Percentiles rank a stretch among this genome's conserved stretches.
These are phyloP conservation scores for Kwoniella shivajii DNA, from an alignment of 1,284 basidiomycete species.

Conservation along the genomic window DNA sequence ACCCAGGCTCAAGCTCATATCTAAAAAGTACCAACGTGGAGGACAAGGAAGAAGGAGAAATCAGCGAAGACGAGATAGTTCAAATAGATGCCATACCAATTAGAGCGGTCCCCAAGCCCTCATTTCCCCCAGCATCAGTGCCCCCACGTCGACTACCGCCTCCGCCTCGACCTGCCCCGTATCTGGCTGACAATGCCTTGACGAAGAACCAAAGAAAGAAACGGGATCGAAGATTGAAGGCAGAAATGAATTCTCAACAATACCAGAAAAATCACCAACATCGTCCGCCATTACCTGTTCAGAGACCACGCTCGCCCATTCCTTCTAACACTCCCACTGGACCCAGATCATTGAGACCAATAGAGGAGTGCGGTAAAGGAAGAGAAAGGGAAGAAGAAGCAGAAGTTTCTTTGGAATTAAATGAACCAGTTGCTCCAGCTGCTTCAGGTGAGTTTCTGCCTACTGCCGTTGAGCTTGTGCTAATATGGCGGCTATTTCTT, in stretches of 20 bases:
- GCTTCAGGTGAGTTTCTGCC: slow-evolving; percentile 4
- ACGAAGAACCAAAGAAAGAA: slow-evolving; percentile 4
- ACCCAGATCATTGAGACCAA: neutral
- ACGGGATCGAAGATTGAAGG: neutral
- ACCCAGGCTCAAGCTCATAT: neutral
- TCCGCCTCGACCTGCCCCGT: neutral
- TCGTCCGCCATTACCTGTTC: neutral
- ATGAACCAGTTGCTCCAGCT: slow-evolving; percentile 3
- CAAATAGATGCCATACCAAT: neutral
- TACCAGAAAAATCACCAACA: neutral
- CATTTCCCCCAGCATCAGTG: too few species aligned
- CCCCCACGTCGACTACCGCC: neutral
- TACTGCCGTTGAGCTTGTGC: neutral
- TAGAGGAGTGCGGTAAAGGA: neutral
- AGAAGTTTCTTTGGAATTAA: neutral
- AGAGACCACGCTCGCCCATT: neutral
- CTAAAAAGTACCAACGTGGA: neutral
- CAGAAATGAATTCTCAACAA: neutral
- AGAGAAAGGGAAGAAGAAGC: slow-evolving; percentile 1
- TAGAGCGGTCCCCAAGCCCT: neutral
- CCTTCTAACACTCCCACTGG: neutral
- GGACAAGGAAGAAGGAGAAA: slow-evolving; percentile 42
- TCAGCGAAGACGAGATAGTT: slow-evolving; percentile 22
- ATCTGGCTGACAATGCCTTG: neutral
- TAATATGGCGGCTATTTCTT: neutral